phyloP scores from a whole-genome alignment of 768 basidiomycete species.

The Flagelloscypha sp. region DNA sequence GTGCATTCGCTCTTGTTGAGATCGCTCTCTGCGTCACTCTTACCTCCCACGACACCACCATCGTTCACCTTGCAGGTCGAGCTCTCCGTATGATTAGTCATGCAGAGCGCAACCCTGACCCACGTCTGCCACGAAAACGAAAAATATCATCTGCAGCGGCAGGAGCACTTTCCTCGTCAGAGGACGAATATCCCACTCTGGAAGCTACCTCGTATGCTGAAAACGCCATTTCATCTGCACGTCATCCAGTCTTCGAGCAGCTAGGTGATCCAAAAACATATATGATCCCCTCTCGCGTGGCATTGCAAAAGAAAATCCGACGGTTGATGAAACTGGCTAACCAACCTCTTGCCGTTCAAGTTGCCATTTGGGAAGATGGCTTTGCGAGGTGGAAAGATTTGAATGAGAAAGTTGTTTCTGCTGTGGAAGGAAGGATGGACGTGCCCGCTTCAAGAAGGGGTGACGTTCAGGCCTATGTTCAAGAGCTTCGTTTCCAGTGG shows the following conservation, averaged over 20 bases:
- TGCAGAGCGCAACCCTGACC: conserved; percentile 53
- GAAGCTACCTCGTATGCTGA: no score
- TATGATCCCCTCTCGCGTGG: conserved; percentile 52
- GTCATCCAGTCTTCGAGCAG: conserved; percentile 70
- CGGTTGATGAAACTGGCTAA: conserved; percentile 59
- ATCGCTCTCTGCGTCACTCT: conserved; percentile 66
- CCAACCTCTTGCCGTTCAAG: conserved; percentile 55
- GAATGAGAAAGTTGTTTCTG: conserved; percentile 47
- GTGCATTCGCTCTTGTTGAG: conserved; percentile 62
- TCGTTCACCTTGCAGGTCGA: conserved; percentile 62
- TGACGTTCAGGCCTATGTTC: conserved; percentile 16
- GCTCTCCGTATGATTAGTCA: conserved; percentile 62
- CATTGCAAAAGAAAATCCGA: conserved; percentile 73
- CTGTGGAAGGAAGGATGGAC: conserved; percentile 21
- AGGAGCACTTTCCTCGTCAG: no score
- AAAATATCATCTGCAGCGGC: no score
- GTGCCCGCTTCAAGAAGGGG: conserved; percentile 21
- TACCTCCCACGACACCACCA: conserved; percentile 57
- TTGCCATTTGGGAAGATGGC: conserved; percentile 78
- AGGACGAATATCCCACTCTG: no score
- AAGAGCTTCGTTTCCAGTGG: conserved; percentile 80
- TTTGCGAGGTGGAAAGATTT: conserved; percentile 68
- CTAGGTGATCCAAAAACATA: conserved; percentile 68
- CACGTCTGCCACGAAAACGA: conserved; percentile 51
- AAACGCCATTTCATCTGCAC: no score